A percentile compares a stretch with the other conserved stretches of the same genome.
Conservation (phyloP, 352 stramenopile species). For the Phytophthora idaei region DNA sequence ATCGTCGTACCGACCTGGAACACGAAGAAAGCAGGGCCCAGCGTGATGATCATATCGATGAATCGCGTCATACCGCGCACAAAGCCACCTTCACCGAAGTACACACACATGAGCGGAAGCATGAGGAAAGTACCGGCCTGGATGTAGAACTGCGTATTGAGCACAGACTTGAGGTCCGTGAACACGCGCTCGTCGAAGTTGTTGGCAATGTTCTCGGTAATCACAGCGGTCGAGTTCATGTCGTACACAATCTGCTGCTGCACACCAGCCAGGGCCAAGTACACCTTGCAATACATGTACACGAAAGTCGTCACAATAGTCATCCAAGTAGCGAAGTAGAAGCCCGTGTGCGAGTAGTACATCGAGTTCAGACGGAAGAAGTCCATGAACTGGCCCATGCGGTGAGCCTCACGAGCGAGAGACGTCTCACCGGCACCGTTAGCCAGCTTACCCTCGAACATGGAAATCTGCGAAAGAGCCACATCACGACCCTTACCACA, state of each 20-base stretch:
- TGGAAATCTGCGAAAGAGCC: conserved; percentile 78
- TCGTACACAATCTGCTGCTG: conserved; percentile 67
- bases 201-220: conserved; percentile 56
- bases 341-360: conserved; percentile 86
- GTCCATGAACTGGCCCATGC: conserved; percentile 83
- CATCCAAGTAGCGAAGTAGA: conserved; percentile 86
- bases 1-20: conserved; percentile 86
- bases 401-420: conserved; percentile 72
- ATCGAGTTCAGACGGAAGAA: conserved; percentile 87
- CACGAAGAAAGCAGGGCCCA: conserved; percentile 75
- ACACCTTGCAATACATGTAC: conserved; percentile 88
- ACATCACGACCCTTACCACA: conserved; percentile 85
- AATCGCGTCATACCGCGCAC: conserved; percentile 67
- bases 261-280: conserved; percentile 67
- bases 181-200: conserved; percentile 68
- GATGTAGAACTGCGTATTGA: conserved; percentile 88
- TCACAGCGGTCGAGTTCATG: conserved; percentile 72
- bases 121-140: conserved; percentile 77
- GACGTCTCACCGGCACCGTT: conserved; percentile 79
- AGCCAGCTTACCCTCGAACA: conserved; percentile 82
- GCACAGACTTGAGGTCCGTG: conserved; percentile 61
- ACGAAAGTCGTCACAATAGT: conserved; percentile 84
- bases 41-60: conserved; percentile 78
- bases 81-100: conserved; percentile 76
- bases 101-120: conserved; percentile 76